These are phyloP conservation scores for Protea cynaroides DNA, from an alignment of 164 flowering plant genomes.

Conservation along the genomic window DNA sequence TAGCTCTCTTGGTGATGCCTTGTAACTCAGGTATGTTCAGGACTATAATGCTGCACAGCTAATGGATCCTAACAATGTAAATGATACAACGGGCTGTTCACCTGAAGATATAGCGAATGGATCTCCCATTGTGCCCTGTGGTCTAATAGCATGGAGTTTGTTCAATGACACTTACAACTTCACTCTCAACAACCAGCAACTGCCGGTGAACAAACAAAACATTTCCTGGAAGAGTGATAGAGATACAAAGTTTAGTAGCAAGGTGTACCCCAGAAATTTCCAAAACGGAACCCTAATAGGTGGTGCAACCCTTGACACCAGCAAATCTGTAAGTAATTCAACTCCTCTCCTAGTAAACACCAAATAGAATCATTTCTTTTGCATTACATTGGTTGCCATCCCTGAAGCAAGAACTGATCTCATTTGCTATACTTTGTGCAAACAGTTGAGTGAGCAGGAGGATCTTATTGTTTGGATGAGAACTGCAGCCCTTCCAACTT, in stretches of 20 bases:
- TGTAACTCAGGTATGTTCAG: slow-evolving; percentile 67
- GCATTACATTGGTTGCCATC: not conserved
- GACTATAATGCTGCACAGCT: slow-evolving; percentile 76
- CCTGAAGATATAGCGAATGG: slow-evolving; percentile 47
- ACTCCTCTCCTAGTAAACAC: not conserved
- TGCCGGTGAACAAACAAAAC: slow-evolving; percentile 57
- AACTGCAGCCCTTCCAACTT: slow-evolving; percentile 97
- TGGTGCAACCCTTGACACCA: slow-evolving; percentile 46
- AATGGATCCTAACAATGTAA: slow-evolving; percentile 13
- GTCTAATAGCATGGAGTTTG: slow-evolving; percentile 91
- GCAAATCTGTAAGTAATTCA: slow-evolving; percentile 48
- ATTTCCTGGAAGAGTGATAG: slow-evolving; percentile 95
- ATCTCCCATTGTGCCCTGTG: slow-evolving; percentile 76
- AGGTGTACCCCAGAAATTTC: slow-evolving; percentile 80
- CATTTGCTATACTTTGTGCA: too few species aligned
- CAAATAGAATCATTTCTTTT: not conserved
- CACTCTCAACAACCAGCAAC: slow-evolving; percentile 26
- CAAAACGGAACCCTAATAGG: slow-evolving; percentile 63
- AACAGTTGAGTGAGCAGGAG: slow-evolving; percentile 83
- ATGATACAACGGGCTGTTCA: slow-evolving; percentile 33
- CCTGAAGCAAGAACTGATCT: slow-evolving; percentile 13
- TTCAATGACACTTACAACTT: slow-evolving; percentile 90
- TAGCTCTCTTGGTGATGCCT: not conserved
- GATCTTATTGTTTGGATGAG: slow-evolving; percentile 99
- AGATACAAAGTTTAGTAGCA: slow-evolving; percentile 69